These are phyloP conservation scores for Amaranthus cruentus DNA, from an alignment of 148 eudicot genomes.

Conservation along the genomic window DNA sequence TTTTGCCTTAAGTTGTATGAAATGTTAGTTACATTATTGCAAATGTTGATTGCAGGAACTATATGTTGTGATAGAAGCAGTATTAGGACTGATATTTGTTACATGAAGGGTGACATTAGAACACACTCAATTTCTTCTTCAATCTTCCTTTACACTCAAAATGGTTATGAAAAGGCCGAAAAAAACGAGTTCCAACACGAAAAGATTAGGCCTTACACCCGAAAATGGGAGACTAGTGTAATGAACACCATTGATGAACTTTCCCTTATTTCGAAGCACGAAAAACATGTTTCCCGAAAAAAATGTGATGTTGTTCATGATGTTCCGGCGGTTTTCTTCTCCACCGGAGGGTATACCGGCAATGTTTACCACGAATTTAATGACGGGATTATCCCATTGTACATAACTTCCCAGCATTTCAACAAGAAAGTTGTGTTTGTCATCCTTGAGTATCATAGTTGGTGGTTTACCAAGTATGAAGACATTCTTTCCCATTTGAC, in stretches of 20 bases:
- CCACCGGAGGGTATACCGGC: slow-evolving; percentile 89
- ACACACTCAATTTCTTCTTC: slow-evolving; percentile 60
- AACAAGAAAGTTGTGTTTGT: slow-evolving; percentile 85
- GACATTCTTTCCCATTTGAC: slow-evolving; percentile 65
- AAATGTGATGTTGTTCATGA: slow-evolving; percentile 70
- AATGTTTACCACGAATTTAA: slow-evolving; percentile 90
- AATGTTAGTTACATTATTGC: slow-evolving; percentile 7
- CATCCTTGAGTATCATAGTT: slow-evolving; percentile 65
- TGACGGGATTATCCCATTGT: slow-evolving; percentile 80
- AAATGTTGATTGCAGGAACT: slow-evolving; percentile 49
- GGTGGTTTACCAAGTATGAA: slow-evolving; percentile 88
- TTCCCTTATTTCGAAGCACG: slow-evolving; percentile 44
- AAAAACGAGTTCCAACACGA: slow-evolving; percentile 42
- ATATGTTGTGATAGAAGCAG: slow-evolving; percentile 86
- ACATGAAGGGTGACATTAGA: slow-evolving; percentile 92
- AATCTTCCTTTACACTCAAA: slow-evolving; percentile 45
- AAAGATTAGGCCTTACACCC: slow-evolving; percentile 73
- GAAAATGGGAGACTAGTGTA: slow-evolving; percentile 74
- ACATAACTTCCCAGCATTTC: slow-evolving; percentile 77
- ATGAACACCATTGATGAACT: slow-evolving; percentile 70
- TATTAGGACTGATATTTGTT: slow-evolving; percentile 61
- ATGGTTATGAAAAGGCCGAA: slow-evolving; percentile 28
- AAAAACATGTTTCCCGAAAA: slow-evolving; percentile 16
- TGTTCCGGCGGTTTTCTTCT: slow-evolving; percentile 89
- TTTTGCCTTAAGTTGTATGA: background rate